These are phyloP conservation scores for Talaromyces liani DNA, from an alignment of 495 filamentous ascomycete genomes.

Conservation along the genomic window DNA sequence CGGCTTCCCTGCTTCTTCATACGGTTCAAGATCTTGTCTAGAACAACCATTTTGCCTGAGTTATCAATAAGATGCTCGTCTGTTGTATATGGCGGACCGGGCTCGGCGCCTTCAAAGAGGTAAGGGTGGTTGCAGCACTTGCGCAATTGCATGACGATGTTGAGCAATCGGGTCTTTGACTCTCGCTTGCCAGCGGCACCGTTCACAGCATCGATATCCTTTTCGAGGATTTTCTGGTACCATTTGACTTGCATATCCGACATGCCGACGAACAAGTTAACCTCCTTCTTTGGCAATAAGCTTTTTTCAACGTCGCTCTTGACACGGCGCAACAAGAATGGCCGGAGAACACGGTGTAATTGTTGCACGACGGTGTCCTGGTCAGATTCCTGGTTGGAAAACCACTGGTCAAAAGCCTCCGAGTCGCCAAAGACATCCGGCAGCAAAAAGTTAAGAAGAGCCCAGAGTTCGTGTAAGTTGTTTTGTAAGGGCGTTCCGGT, in stretches of 20 bases:
- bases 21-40: slow-evolving; percentile 83
- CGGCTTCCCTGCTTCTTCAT: slow-evolving; percentile 82
- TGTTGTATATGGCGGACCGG: slow-evolving; percentile 94
- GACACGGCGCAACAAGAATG: slow-evolving; percentile 91
- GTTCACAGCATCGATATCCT: slow-evolving; percentile 98
- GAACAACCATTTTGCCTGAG: slow-evolving; percentile 93
- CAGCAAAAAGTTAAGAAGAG: slow-evolving; percentile 89
- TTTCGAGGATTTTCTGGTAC: slow-evolving; percentile 98
- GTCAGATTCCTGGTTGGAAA: slow-evolving; percentile 77
- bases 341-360: slow-evolving; percentile 84
- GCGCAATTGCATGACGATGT: slow-evolving; percentile 99
- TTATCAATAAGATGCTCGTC: slow-evolving; percentile 95
- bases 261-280: slow-evolving; percentile 98
- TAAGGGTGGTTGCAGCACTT: slow-evolving; percentile 99
- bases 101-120: slow-evolving; percentile 95
- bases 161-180: slow-evolving; percentile 97
- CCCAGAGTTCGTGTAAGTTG: slow-evolving; percentile 99
- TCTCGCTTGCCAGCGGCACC: slow-evolving; percentile 93
- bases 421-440: slow-evolving; percentile 97
- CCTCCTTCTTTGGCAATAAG: slow-evolving; percentile 90
- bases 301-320: slow-evolving; percentile 99
- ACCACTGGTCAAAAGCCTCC: slow-evolving; percentile 98
- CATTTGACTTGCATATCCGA: slow-evolving; percentile 98
- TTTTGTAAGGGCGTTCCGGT: slow-evolving; percentile 98
- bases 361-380: slow-evolving; percentile 97